Base-by-base conservation (phyloP, 139 green algal species). In the Mesotaenium endlicherianum region DNA sequence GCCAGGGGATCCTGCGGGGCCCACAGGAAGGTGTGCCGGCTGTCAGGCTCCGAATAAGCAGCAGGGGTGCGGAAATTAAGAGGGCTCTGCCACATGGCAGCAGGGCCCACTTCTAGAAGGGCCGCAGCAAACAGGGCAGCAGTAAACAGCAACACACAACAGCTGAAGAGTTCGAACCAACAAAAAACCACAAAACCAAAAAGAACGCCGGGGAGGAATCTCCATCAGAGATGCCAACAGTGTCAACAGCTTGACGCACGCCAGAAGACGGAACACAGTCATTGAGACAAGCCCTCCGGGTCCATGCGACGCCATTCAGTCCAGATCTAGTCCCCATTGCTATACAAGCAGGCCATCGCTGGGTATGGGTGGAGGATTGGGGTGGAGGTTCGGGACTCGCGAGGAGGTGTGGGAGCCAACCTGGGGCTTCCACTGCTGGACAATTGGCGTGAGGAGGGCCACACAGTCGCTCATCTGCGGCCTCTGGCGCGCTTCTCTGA, bases 371-470 rank as follows among this genome's bases (percentile, higher is more conserved):
- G n/a, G n/a, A n/a, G n/a, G n/a, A n/a, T n/a, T n/a, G n/a, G n/a
- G n/a, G n/a, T n/a, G n/a, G n/a, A n/a, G n/a, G n/a, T n/a, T n/a
- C n/a, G n/a, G n/a, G n/a, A n/a, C n/a, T n/a, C n/a, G 57, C 3
- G 57, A 6, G 36, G 26, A 30, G 57, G 47, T 26, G 47, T 8
- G 47, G 47, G 57, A 30, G 60, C 60, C 30, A 31, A 77, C 77
- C 77, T 84, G 77, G 6, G 77, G 77, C 60, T 84, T 84, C 77
- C 77, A 84, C 57, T 84, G 59, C 47, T 84, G 77, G 17, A 84
- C 77, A 2, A 77, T 53, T 2, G 77, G 77, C 45, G 68, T 70
- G 0, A 84, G 57, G 17, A 70, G 36, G 2, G 77, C 77, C 30
- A 84, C 77, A 14, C 31, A 53, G 5, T 84, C 68, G 77, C 77